phyloP scores from a whole-genome alignment of 192 early-diverging fungal genomes.

The Coemansia sp. region DNA sequence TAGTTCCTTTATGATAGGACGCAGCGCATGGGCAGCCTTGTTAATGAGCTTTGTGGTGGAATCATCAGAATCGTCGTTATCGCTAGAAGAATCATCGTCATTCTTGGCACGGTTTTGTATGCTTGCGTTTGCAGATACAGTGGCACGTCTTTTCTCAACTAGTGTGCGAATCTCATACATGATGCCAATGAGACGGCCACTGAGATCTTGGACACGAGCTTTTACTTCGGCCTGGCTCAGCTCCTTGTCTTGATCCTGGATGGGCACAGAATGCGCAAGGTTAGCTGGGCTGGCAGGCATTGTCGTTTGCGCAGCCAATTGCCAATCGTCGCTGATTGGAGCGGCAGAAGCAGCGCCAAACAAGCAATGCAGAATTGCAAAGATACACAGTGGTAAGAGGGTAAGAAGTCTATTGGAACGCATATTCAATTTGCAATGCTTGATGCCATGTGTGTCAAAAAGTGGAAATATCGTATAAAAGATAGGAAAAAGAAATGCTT shows the following conservation, averaged over 20 bases:
- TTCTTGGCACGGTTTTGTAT: constrained; percentile 23
- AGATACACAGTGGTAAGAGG: background rate
- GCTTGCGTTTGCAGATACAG: background rate
- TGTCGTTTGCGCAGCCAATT: background rate
- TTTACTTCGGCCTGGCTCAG: constrained; percentile 29
- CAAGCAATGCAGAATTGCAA: background rate
- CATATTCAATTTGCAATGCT: constrained; percentile 9
- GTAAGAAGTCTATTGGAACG: background rate
- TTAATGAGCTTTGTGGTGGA: constrained; percentile 36
- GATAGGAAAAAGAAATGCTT: background rate
- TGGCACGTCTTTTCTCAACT: constrained; percentile 10
- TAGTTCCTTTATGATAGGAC: constrained; percentile 44
- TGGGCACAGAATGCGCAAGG: background rate
- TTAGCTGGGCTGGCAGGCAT: background rate
- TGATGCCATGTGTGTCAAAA: background rate
- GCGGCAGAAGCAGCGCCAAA: background rate
- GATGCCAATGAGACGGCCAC: constrained; percentile 30
- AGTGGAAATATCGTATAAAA: background rate
- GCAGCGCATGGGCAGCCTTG: constrained; percentile 24
- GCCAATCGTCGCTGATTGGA: background rate
- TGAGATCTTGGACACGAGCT: constrained; percentile 17
- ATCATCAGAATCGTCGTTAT: constrained; percentile 26
- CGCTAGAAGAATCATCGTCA: constrained; percentile 16
- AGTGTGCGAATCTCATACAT: constrained; percentile 26
- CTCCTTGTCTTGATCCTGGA: constrained; percentile 8